Conservation (phyloP, 2,329 filamentous ascomycete species). For the Chaetomiaceae sp. region DNA sequence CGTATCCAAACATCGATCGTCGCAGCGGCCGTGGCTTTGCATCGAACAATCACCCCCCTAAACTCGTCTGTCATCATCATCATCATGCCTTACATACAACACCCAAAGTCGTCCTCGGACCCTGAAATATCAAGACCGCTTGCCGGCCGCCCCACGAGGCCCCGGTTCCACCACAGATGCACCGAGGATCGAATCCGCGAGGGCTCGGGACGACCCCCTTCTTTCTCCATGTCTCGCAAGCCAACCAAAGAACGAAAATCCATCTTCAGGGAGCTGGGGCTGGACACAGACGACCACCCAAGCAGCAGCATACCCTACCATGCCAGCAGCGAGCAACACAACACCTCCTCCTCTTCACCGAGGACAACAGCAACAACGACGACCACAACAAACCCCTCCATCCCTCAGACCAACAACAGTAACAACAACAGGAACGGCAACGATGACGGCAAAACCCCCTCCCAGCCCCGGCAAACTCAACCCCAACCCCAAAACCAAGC, state of each 20-base stretch:
- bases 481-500: no score
- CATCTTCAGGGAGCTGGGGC: conserved; percentile 48
- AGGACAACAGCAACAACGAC: no score
- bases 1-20: conserved; percentile 6
- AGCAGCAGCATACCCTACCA: no score
- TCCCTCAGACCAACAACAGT: not conserved
- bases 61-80: conserved; percentile 15
- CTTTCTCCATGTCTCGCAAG: conserved; percentile 40
- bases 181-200: conserved; percentile 50
- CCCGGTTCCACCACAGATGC: conserved; percentile 46
- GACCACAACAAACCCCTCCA: no score
- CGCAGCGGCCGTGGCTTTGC: conserved; percentile 8
- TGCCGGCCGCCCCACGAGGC: conserved; percentile 31
- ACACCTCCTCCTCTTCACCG: no score
- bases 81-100: conserved; percentile 21
- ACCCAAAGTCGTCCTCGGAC: conserved; percentile 17
- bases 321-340: no score
- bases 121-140: conserved; percentile 23
- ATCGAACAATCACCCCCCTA: no score
- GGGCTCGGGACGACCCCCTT: conserved; percentile 36
- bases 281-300: conserved; percentile 32
- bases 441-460: not conserved
- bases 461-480: no score
- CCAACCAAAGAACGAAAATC: conserved; percentile 48
- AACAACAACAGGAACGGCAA: conserved; percentile 20